Conservation (phyloP, 148 eudicot species). For the Nepenthes gracilis region DNA sequence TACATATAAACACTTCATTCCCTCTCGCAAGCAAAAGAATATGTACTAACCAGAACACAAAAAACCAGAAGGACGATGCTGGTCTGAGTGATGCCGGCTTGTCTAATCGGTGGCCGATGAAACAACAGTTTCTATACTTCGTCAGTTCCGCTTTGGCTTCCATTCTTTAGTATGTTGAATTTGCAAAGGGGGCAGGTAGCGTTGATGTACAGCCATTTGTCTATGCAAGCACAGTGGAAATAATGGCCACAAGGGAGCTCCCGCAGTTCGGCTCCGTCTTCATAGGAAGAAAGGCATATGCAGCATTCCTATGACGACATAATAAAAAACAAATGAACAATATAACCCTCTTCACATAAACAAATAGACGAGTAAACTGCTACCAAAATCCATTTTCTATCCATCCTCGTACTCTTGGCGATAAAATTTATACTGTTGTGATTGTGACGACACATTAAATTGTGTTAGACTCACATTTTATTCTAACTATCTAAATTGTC, state of each 20-base stretch:
- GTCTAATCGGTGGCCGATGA: too few relatives aligned
- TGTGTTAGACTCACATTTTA: too few relatives aligned
- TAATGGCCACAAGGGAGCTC: conserved; percentile 89
- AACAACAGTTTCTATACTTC: conserved; percentile 26
- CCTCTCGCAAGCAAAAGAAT: too few relatives aligned
- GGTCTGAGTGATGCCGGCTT: too few relatives aligned
- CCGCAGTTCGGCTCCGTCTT: conserved; percentile 69
- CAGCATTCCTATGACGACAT: conserved; percentile 53
- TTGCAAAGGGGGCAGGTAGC: conserved; percentile 98
- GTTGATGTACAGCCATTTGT: conserved; percentile 79
- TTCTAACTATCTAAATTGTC: too few relatives aligned
- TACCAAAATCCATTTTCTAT: conserved; percentile 3
- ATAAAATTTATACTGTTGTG: too few relatives aligned
- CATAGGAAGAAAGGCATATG: conserved; percentile 67
- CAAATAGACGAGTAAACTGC: neutral
- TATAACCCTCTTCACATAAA: neutral
- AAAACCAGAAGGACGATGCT: too few relatives aligned
- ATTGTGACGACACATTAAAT: too few relatives aligned
- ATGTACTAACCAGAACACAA: too few relatives aligned
- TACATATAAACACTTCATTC: too few relatives aligned
- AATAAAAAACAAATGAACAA: neutral
- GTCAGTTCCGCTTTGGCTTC: conserved; percentile 48
- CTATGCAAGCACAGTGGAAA: conserved; percentile 76
- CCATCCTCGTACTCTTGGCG: too few relatives aligned
- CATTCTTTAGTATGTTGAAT: conserved; percentile 66